These are phyloP conservation scores for Sclerotinia trifoliorum DNA, from an alignment of 2,329 filamentous ascomycete species.

Conservation along the genomic window DNA sequence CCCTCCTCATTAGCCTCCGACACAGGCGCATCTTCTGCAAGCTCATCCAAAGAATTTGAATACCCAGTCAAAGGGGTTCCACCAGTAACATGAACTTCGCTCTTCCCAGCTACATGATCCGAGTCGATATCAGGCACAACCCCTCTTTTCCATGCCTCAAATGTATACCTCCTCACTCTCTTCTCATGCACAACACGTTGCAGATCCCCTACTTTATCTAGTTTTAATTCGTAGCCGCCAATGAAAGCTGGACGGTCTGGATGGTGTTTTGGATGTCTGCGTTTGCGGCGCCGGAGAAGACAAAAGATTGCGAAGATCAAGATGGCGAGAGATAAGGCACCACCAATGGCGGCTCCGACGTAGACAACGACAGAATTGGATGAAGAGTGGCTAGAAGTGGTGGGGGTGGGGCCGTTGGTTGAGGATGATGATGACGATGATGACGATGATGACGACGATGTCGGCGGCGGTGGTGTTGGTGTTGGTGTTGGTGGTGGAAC, in stretches of 20 bases:
- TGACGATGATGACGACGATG: too few relatives aligned
- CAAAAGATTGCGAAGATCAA: neutral
- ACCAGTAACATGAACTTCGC: neutral
- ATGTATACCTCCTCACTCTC: neutral
- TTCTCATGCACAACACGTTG: constrained; percentile 7
- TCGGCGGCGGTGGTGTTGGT: neutral
- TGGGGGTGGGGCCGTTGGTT: neutral
- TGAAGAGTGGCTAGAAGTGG: neutral
- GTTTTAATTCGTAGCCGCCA: constrained; percentile 16
- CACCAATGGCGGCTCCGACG: neutral
- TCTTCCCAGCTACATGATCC: neutral
- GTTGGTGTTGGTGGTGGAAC: neutral
- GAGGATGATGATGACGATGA: neutral
- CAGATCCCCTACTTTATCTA: constrained; percentile 9
- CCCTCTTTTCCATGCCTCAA: constrained; percentile 18
- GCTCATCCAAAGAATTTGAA: neutral
- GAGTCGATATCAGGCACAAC: neutral
- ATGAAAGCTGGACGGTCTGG: constrained; percentile 16
- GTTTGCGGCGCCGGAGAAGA: neutral
- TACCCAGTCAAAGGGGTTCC: neutral
- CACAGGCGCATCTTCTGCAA: neutral
- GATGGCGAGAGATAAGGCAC: neutral
- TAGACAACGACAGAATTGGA: neutral
- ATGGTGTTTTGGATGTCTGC: neutral
- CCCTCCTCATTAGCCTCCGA: neutral